These are phyloP conservation scores for Alternaria metachromatica DNA, from an alignment of 2,329 filamentous ascomycete species.

Conservation along the genomic window DNA sequence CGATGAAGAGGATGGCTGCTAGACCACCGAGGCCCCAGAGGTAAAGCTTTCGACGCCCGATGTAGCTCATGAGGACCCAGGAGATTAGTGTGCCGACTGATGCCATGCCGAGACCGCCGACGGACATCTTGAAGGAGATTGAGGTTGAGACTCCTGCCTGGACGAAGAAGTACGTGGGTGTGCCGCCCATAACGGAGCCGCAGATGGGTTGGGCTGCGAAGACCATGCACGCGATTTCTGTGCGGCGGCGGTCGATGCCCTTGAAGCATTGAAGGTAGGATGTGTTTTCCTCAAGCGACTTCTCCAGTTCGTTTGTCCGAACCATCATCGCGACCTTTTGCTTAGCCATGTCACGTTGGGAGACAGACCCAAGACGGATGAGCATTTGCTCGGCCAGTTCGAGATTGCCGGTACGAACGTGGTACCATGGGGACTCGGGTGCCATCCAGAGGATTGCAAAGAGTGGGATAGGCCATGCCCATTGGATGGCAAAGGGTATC, in stretches of 20 bases:
- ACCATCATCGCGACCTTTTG: constrained; percentile 79
- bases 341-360: neutral
- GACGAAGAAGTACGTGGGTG: constrained; percentile 53
- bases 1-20: constrained; percentile 74
- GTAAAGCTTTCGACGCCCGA: constrained; percentile 77
- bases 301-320: constrained; percentile 79
- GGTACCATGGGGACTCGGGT: constrained; percentile 67
- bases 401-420: constrained; percentile 66
- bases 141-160: constrained; percentile 50
- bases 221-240: constrained; percentile 68
- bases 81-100: constrained; percentile 71
- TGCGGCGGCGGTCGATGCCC: constrained; percentile 69
- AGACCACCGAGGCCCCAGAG: constrained; percentile 68
- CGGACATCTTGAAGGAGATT: constrained; percentile 50
- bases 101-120: constrained; percentile 63
- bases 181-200: constrained; percentile 28
- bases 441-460: constrained; percentile 11
- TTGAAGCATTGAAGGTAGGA: constrained; percentile 82
- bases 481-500: constrained; percentile 70
- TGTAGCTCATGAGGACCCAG: constrained; percentile 77
- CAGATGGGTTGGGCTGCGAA: constrained; percentile 51
- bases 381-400: constrained; percentile 64
- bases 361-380: constrained; percentile 50
- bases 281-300: constrained; percentile 67
- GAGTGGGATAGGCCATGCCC: constrained; percentile 67